Base-by-base conservation (phyloP, 257 asterid genomes). In the Parsonsia alboflavescens region DNA sequence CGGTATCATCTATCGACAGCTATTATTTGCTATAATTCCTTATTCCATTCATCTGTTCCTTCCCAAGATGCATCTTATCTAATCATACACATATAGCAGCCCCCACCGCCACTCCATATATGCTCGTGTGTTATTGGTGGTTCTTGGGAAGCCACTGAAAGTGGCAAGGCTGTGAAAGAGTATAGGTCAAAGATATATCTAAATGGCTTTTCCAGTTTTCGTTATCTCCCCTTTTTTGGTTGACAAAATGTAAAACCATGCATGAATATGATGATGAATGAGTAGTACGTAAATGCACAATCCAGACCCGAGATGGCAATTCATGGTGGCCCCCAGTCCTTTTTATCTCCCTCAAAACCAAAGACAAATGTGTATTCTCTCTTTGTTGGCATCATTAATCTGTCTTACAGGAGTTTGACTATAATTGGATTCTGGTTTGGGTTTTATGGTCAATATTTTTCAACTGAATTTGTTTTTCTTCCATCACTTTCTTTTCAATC, bases 201-300 rank as follows among this genome's bases (percentile, higher is more conserved):
- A 33, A 33, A 3, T 33, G 39, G 39, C 39, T 33, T 33, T 33
- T 33, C 39, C 39, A 3, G 39, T 33, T 33, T 33, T 33, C 39
- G 3, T 1, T 73, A 17, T 74, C 64, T 50, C 58, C 3, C 39
- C 39, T 33, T 33, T 45, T 21, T n/a, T n/a, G 11, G 5, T 54
- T 74, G 78, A 66, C 76, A 70, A 58, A 79, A 63, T 74, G 72
- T 53, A 59, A 68, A 71, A 78, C 77, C 88, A 75, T 87, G 89
- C 86, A 87, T 81, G 85, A 81, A 85, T 56, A 76, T 49, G 75
- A 28, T 33, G 39, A 33, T 33, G 39, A 33, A 33, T 1, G 3
- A 33, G 39, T 33, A 3, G 62, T 75, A 83, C 85, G 85, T 76
- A 81, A 80, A 45, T 81, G 71, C 78, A 76, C 79, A 71, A 10